These are phyloP conservation scores for Aspergillus sp. DNA, from an alignment of 2,329 filamentous ascomycete genomes.

Conservation along the genomic window DNA sequence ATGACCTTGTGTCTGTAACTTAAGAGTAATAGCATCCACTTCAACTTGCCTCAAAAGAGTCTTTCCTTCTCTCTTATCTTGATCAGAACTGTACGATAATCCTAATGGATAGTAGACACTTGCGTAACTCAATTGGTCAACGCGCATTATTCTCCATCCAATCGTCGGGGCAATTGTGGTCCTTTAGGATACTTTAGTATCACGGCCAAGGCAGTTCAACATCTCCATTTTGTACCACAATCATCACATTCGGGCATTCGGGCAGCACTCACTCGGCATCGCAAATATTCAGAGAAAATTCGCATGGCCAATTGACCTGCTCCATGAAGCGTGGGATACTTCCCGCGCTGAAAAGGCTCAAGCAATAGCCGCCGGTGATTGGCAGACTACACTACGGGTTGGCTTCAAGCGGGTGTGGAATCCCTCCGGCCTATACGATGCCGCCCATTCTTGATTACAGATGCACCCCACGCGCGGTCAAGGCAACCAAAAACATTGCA, in stretches of 20 bases:
- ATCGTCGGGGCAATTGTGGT: not conserved
- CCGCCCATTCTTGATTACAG: conserved; percentile 3
- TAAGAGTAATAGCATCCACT: not conserved
- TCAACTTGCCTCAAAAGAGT: not conserved
- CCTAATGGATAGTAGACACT: not conserved
- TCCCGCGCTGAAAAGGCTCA: not conserved
- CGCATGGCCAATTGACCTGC: not conserved
- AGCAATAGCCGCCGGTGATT: not conserved
- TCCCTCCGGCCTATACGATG: conserved; percentile 5
- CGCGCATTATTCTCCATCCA: not conserved
- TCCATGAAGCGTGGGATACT: not conserved
- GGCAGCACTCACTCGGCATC: not conserved
- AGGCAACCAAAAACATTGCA: conserved; percentile 19
- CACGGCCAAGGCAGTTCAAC: not conserved
- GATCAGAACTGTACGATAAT: no score
- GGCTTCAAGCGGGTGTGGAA: not conserved
- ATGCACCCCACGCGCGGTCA: conserved; percentile 2
- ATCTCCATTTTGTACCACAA: not conserved
- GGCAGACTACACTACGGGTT: conserved; percentile 2
- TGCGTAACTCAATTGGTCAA: not conserved
- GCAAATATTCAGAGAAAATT: not conserved
- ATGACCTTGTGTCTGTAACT: not conserved
- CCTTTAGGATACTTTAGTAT: not conserved
- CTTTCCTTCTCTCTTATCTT: not conserved
- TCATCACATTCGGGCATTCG: conserved; percentile 2